phyloP scores from a whole-genome alignment of 2,329 filamentous ascomycete species.

The Fusarium sambucinum region DNA sequence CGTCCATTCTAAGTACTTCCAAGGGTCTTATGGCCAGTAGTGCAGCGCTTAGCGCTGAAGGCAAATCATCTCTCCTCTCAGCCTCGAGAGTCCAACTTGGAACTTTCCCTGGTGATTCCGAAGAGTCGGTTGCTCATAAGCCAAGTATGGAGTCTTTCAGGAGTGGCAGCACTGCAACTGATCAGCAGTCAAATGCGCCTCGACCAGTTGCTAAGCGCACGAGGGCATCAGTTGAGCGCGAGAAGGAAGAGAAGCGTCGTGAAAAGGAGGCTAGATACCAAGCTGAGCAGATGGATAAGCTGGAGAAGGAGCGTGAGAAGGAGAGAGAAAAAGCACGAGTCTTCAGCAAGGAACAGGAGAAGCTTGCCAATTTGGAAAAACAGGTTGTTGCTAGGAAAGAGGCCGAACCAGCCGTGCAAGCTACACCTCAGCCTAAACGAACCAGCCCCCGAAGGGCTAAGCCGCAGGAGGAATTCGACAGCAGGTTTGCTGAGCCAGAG shows the following conservation, averaged over 20 bases:
- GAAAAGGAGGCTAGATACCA: conserved; percentile 73
- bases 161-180: conserved; percentile 29
- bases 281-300: conserved; percentile 70
- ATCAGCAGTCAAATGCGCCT: conserved; percentile 55
- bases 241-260: conserved; percentile 73
- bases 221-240: conserved; percentile 70
- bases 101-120: conserved; percentile 59
- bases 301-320: conserved; percentile 76
- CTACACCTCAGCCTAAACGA: conserved; percentile 55
- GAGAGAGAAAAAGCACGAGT: conserved; percentile 75
- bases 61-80: conserved; percentile 68
- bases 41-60: conserved; percentile 71
- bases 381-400: conserved; percentile 66
- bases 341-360: conserved; percentile 70
- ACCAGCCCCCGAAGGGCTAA: conserved; percentile 66
- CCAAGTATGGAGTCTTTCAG: conserved; percentile 40
- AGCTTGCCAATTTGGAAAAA: conserved; percentile 65
- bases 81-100: conserved; percentile 63
- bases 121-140: conserved; percentile 59
- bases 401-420: conserved; percentile 55
- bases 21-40: conserved; percentile 87
- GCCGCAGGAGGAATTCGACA: conserved; percentile 49
- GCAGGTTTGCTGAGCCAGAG: conserved; percentile 55
- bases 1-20: conserved; percentile 89
- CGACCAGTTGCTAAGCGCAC: conserved; percentile 62